Percentiles rank a stretch among this genome's conserved stretches.
Evolutionary conservation across 805 yeast species (phyloP).

Genomic region (Deakozyma indianensis): DNA sequence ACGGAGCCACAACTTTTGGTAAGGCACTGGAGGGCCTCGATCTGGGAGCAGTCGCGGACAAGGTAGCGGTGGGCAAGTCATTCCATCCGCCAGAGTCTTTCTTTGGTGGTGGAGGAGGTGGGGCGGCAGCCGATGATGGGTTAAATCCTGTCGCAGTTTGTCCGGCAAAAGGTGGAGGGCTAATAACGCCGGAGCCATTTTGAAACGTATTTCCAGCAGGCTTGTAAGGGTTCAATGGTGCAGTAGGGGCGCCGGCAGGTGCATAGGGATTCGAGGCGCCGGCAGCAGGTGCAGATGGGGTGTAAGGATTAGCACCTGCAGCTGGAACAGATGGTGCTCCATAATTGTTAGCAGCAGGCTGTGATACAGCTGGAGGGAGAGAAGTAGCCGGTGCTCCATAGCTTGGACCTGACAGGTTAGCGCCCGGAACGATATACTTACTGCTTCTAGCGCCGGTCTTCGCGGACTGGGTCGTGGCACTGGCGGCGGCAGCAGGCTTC

Average conservation of each 20-base stretch:
- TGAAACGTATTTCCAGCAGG: not conserved
- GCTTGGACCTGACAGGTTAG: not conserved
- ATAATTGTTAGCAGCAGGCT: constrained; percentile 8
- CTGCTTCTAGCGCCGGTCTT: constrained; percentile 3
- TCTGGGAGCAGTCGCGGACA: constrained; percentile 6
- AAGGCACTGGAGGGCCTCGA: not conserved
- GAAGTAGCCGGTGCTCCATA: constrained; percentile 4
- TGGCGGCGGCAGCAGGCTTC: constrained; percentile 8
- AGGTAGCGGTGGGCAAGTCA: constrained; percentile 15
- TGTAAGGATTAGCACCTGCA: constrained; percentile 11
- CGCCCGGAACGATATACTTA: not conserved
- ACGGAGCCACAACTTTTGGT: constrained; percentile 2
- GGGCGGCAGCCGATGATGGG: constrained; percentile 7
- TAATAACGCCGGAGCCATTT: not conserved
- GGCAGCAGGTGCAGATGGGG: constrained; percentile 11
- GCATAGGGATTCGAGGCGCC: constrained; percentile 14
- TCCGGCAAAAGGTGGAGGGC: constrained; percentile 5
- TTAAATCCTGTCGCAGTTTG: not conserved
- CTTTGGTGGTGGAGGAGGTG: constrained; percentile 11
- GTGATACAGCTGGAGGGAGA: constrained; percentile 8
- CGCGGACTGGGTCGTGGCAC: constrained; percentile 8
- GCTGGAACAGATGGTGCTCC: constrained; percentile 9
- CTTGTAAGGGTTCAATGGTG: not conserved
- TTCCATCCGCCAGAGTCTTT: constrained; percentile 18
- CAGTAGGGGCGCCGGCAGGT: constrained; percentile 6